Evolutionary conservation across 495 filamentous ascomycete species (phyloP), one percentile per base, ranked within the genome.

Genomic region (Rhypophila decipiens): DNA sequence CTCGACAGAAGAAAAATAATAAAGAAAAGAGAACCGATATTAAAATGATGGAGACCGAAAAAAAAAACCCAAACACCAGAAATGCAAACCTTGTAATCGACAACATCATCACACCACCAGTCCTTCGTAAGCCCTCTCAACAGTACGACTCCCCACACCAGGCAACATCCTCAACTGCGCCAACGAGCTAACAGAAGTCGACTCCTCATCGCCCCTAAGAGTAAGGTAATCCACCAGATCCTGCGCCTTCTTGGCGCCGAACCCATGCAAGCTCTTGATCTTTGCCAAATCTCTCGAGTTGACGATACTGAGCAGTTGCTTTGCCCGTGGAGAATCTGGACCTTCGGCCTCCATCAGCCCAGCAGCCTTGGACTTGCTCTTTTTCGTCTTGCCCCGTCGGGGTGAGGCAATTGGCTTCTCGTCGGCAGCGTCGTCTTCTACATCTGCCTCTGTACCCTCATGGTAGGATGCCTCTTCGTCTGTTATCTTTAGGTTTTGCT

Each of bases 251-350:
- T 85, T 85, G 4, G 74, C 69, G 0, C 82, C 82, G 13, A 86
- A 73, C 7, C 82, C 76, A 27, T 86, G 88, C n/a, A 97, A 74
- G 15, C 81, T 77, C 27, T 66, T 83, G 40, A 87, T 89, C 48
- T 79, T 74, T 24, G 67, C 72, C 5, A 88, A 65, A 51, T 96
- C 86, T 12, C 86, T 75, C 2, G 84, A 87, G 65, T 98, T 98
- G 65, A 98, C 82, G 56, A 96, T 86, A 12, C 79, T 74, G 3
- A 98, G 73, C 8, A 98, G 60, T 42, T 82, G 78, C 52, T 73
- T 68, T 4, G 86, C 87, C 5, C 83, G 75, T 2, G 89, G 87
- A 0, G 86, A 52, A 4, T 50, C 24, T 0, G 60, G 46, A 0
- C 52, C 63, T 11, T 57, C 57, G 10, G 59, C 56, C 1, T 56